These are phyloP conservation scores for Phytophthora ohioensis DNA, from an alignment of 352 stramenopile species.

Conservation along the genomic window DNA sequence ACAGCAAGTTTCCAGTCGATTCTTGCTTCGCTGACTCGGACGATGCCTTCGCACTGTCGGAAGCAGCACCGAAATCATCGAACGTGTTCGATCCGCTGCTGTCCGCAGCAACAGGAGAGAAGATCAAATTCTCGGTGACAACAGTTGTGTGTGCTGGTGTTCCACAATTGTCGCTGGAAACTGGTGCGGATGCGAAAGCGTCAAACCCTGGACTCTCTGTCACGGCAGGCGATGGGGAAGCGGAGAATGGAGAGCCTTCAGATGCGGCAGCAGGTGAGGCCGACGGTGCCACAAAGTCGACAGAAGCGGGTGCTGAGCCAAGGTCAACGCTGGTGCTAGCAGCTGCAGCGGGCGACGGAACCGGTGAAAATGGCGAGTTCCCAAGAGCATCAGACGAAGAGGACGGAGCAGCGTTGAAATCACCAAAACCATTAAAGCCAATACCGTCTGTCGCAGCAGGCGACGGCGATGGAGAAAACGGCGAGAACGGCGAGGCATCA, in stretches of 20 bases:
- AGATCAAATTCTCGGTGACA: constrained; percentile 31
- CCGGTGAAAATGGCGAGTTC: constrained; percentile 23
- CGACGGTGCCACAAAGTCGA: constrained; percentile 5
- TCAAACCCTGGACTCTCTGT: constrained; percentile 31
- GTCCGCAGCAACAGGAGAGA: constrained; percentile 31
- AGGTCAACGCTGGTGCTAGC: constrained; percentile 20
- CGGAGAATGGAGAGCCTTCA: constrained; percentile 29
- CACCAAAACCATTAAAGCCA: constrained; percentile 35
- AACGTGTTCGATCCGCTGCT: constrained; percentile 22
- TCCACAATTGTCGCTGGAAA: constrained; percentile 12
- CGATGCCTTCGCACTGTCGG: constrained; percentile 9
- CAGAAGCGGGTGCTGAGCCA: constrained; percentile 4
- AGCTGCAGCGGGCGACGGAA: constrained; percentile 23
- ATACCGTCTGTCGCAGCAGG: constrained; percentile 21
- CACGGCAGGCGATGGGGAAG: constrained; percentile 5
- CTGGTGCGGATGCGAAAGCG: constrained; percentile 27
- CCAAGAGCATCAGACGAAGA: constrained; percentile 14
- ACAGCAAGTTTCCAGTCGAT: constrained; percentile 22
- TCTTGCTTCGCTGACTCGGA: constrained; percentile 22
- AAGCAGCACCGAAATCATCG: constrained; percentile 23
- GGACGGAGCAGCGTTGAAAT: constrained; percentile 26
- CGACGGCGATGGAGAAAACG: constrained; percentile 36
- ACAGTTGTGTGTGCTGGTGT: constrained; percentile 4
- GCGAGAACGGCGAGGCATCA: constrained; percentile 29
- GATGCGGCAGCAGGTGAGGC: neutral